Base-by-base conservation (phyloP, 192 early-diverging fungal genomes). In the Thamnidium elegans region DNA sequence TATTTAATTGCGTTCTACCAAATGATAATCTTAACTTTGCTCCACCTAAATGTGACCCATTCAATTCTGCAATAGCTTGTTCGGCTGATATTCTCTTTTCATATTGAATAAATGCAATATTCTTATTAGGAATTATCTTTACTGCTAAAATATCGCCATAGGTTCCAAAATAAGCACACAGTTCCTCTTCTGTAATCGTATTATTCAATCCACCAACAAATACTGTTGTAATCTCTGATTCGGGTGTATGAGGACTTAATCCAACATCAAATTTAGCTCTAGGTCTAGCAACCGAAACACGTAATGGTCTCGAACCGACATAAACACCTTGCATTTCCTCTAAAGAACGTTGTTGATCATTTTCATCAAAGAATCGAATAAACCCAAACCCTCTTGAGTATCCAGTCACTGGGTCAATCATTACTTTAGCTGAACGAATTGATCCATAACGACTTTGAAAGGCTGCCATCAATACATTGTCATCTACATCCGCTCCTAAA, bases 381-480 rank as follows among this genome's bases (percentile, higher is more conserved):
- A 98, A 98, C 13, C 94, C 96, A 75, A 94, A 98, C 13, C 94
- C 90, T 50, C 92, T 79, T 42, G 94, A 89, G 68, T 87, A 72
- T 31, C 86, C 84, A 4, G 94, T 97, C 50, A 79, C 76, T 13
- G 89, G 85, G 71, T 97, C 94, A 6, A 87, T 88, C 65, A 97
- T 93, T 43, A 98, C 92, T 73, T 96, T 96, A 68, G 94, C 96
- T 4, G 61, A 63, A 50, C 48, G 19, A 8, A 48, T 51, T 3
- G 61, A 63, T 13, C n/a, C 11, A 63, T 63, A 63, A 36, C 61
- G 32, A 21, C 31, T 51, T 51, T 63, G 61, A 42, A 63, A 63
- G 19, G 61, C 48, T 51, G 61, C 61, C 61, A 51, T 14, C 11
- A 63, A 51, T 17, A 51, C 61, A 19, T 21, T 34, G 4, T 63